phyloP scores from a whole-genome alignment of 768 basidiomycete genomes.

The Hypholoma fasciculare region DNA sequence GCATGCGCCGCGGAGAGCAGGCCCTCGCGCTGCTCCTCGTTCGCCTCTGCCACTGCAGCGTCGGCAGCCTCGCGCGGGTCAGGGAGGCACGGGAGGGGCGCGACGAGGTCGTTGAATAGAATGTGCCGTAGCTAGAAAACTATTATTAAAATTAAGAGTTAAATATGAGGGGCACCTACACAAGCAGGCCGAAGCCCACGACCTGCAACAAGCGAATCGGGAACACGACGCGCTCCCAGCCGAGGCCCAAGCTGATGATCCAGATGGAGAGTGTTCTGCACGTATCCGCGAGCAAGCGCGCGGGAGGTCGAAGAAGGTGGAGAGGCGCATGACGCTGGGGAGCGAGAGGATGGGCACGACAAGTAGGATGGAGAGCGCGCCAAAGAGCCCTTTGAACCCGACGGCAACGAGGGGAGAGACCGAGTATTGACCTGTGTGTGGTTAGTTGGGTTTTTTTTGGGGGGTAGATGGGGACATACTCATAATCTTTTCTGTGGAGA shows the following conservation, averaged over 20 bases:
- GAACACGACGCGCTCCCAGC: constrained; percentile 87
- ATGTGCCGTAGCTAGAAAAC: constrained; percentile 79
- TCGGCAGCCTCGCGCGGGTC: constrained; percentile 31
- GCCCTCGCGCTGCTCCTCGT: constrained; percentile 54
- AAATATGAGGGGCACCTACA: constrained; percentile 62
- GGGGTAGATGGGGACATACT: constrained; percentile 23
- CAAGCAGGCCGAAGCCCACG: constrained; percentile 81
- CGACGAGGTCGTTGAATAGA: constrained; percentile 89
- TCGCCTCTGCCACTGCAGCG: constrained; percentile 38
- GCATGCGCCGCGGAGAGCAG: constrained; percentile 32
- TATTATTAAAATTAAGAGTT: neutral
- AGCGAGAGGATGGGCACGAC: constrained; percentile 81
- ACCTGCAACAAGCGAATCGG: constrained; percentile 85
- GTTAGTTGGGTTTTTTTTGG: neutral
- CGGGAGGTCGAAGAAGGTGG: constrained; percentile 83
- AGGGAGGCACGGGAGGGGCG: constrained; percentile 60
- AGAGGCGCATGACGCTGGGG: constrained; percentile 58
- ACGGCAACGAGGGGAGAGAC: constrained; percentile 92
- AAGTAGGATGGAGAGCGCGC: constrained; percentile 74
- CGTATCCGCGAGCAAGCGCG: constrained; percentile 88
- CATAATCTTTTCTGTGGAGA: constrained; percentile 81
- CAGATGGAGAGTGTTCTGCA: constrained; percentile 95
- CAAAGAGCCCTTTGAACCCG: constrained; percentile 93
- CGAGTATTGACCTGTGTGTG: constrained; percentile 56
- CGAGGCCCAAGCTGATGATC: constrained; percentile 84